Evolutionary conservation across 805 yeast genomes (phyloP).

Genomic region (Sungouiella thailandica): DNA sequence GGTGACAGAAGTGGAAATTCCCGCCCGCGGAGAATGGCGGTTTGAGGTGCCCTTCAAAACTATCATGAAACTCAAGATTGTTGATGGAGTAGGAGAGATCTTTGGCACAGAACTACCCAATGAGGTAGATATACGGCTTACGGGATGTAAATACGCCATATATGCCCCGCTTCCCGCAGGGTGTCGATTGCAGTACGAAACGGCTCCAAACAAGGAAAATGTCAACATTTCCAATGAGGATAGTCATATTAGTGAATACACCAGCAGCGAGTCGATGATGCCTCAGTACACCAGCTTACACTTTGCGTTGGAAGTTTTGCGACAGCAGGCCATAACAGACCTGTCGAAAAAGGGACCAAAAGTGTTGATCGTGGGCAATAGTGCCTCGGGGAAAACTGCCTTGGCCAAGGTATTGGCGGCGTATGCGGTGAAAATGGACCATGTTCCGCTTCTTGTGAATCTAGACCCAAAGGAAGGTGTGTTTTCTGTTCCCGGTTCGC

Average conservation of each 20-base stretch:
- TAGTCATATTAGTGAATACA: conserved; percentile 49
- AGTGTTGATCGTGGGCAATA: conserved; percentile 71
- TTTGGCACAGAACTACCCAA: conserved; percentile 89
- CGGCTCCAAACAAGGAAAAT: conserved; percentile 20
- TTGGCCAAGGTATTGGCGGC: conserved; percentile 63
- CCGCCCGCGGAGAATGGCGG: conserved; percentile 64
- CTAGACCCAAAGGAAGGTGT: conserved; percentile 71
- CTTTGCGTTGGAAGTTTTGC: conserved; percentile 61
- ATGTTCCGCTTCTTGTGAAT: conserved; percentile 68
- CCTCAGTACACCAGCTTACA: conserved; percentile 62
- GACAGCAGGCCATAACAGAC: conserved; percentile 28
- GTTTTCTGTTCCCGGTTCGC: conserved; percentile 74
- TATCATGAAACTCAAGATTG: conserved; percentile 45
- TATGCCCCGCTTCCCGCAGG: conserved; percentile 54
- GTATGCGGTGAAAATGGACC: conserved; percentile 70
- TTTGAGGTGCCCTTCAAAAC: conserved; percentile 58
- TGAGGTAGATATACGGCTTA: conserved; percentile 44
- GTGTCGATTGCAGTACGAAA: conserved; percentile 48
- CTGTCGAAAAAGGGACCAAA: conserved; percentile 43
- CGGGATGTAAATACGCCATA: conserved; percentile 35
- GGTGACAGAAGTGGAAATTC: conserved; percentile 21
- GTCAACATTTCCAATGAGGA: conserved; percentile 27
- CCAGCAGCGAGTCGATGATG: conserved; percentile 69
- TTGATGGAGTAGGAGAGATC: conserved; percentile 76
- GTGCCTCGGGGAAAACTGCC: conserved; percentile 74